These are phyloP conservation scores for Phaseolus lunatus DNA, from an alignment of 306 rosid genomes.

Conservation along the genomic window DNA sequence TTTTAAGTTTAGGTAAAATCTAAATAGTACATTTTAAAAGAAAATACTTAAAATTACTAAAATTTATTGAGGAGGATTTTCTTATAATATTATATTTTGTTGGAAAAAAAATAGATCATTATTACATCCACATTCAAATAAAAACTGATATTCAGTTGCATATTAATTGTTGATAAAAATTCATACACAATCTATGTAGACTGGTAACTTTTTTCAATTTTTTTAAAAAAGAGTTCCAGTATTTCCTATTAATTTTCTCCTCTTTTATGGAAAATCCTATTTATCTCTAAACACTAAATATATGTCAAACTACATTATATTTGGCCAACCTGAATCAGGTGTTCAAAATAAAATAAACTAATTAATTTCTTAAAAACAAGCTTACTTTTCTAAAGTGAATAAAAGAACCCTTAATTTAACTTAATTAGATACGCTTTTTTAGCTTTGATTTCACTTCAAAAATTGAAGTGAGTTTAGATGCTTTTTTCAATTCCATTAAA, in stretches of 20 bases:
- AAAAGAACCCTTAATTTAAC: conserved; percentile 3
- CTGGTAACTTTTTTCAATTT: not conserved
- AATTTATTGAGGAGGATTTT: not conserved
- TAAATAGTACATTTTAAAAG: too few relatives aligned
- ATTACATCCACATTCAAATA: not conserved
- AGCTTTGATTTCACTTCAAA: not conserved
- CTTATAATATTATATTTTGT: not conserved
- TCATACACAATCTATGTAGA: not conserved
- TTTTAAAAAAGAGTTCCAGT: not conserved
- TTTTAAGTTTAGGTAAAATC: not conserved
- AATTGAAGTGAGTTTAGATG: not conserved
- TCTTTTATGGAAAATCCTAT: not conserved
- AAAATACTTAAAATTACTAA: too few relatives aligned
- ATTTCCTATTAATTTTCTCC: not conserved
- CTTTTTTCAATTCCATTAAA: not conserved
- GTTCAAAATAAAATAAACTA: not conserved
- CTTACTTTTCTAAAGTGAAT: not conserved
- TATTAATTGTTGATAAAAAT: not conserved
- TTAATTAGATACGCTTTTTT: not conserved
- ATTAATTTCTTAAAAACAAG: not conserved
- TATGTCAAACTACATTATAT: not conserved
- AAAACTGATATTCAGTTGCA: not conserved
- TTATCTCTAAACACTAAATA: not conserved
- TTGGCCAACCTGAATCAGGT: not conserved
- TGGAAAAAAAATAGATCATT: not conserved